A percentile compares a stretch with the other conserved stretches of the same genome.
Evolutionary conservation across 768 basidiomycete species (phyloP).

Genomic region (Pilatotrama ljubarskyi): DNA sequence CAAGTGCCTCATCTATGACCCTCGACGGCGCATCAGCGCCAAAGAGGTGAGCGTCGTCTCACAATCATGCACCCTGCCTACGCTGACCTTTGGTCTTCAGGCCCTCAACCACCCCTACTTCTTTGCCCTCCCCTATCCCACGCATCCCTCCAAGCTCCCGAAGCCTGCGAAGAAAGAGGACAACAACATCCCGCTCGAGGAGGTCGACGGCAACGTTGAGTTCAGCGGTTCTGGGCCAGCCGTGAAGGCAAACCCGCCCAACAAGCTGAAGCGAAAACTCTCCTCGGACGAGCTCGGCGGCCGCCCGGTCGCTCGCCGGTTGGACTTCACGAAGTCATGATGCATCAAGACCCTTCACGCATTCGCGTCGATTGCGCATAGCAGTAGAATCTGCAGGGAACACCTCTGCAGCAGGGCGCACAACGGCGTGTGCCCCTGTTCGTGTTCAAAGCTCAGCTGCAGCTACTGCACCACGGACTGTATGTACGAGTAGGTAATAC

Average conservation of each 20-base stretch:
- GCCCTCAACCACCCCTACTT: constrained; percentile 90
- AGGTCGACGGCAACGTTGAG: constrained; percentile 75
- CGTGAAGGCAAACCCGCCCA: constrained; percentile 51
- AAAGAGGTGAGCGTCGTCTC: constrained; percentile 57
- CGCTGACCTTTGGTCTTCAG: constrained; percentile 38
- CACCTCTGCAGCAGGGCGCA: neutral
- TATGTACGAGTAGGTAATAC: constrained; percentile 22
- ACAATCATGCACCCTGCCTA: neutral
- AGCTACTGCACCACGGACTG: constrained; percentile 15
- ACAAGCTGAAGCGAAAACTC: constrained; percentile 69
- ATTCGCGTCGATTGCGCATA: neutral
- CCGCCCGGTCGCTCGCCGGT: constrained; percentile 64
- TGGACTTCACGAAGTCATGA: constrained; percentile 59
- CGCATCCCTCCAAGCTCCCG: constrained; percentile 86
- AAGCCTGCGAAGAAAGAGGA: constrained; percentile 55
- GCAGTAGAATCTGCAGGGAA: neutral
- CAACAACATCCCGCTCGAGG: constrained; percentile 62
- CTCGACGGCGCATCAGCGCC: constrained; percentile 76
- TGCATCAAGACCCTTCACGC: neutral
- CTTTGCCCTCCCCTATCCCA: constrained; percentile 79
- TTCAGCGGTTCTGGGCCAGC: constrained; percentile 48
- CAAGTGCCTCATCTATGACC: constrained; percentile 84
- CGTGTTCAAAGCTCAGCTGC: constrained; percentile 2
- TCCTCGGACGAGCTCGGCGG: constrained; percentile 49
- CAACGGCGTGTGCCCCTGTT: neutral